Evolutionary conservation across 495 filamentous ascomycete genomes (phyloP).

Genomic region (Aspergillus heteromorphus): DNA sequence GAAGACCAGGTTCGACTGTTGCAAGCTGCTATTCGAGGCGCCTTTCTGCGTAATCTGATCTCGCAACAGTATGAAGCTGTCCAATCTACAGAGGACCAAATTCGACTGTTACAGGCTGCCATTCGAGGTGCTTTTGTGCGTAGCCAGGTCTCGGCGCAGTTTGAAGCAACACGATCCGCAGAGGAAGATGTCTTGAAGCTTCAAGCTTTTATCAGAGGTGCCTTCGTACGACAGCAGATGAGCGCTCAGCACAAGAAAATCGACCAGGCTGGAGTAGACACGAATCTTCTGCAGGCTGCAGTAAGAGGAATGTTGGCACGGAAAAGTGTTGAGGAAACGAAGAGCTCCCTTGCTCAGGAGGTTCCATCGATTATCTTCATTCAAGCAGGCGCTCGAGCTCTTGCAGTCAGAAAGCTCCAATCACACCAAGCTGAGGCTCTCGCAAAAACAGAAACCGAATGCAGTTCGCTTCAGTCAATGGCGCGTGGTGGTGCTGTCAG

Average conservation of each 20-base stretch:
- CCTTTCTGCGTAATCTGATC: background rate
- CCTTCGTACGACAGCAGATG: constrained; percentile 42
- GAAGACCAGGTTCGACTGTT: constrained; percentile 39
- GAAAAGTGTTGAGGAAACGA: constrained; percentile 31
- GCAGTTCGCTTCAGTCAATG: constrained; percentile 36
- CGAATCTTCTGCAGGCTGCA: constrained; percentile 38
- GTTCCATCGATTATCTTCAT: constrained; percentile 33
- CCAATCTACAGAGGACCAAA: constrained; percentile 27
- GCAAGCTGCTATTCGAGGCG: constrained; percentile 28
- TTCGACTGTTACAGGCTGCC: constrained; percentile 25
- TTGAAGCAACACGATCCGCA: constrained; percentile 28
- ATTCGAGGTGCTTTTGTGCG: constrained; percentile 29
- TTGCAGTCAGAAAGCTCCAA: constrained; percentile 28
- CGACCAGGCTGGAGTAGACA: constrained; percentile 17
- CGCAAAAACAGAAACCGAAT: constrained; percentile 19
- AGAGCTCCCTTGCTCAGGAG: constrained; percentile 26
- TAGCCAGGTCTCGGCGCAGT: constrained; percentile 26
- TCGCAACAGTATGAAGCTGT: constrained; percentile 36
- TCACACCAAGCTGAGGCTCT: constrained; percentile 28
- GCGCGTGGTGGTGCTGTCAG: constrained; percentile 34
- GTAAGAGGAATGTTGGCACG: constrained; percentile 51
- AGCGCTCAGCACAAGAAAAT: constrained; percentile 47
- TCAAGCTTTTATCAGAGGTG: constrained; percentile 34
- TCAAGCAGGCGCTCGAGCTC: constrained; percentile 41
- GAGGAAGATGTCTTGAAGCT: constrained; percentile 38